Evolutionary conservation across 768 basidiomycete genomes (phyloP).

Genomic region (Tylopilus subfusipes): DNA sequence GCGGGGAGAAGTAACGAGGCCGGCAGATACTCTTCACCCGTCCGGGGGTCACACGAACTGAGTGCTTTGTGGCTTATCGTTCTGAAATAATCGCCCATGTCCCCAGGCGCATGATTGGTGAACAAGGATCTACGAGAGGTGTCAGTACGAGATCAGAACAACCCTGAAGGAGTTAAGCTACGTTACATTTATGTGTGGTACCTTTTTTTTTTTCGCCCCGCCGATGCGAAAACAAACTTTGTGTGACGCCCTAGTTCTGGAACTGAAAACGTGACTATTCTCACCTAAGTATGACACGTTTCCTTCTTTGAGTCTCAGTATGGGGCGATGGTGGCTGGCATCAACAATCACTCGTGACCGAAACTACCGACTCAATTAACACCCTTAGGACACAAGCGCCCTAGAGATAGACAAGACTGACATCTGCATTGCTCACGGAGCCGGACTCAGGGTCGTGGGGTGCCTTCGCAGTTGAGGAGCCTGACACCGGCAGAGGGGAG

Average conservation of each 20-base stretch:
- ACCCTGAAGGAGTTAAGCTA: conserved; percentile 35
- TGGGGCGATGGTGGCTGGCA: neutral
- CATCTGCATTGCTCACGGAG: neutral
- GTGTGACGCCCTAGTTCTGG: neutral
- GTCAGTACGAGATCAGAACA: conserved; percentile 24
- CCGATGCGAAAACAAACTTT: neutral
- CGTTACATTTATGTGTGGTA: conserved; percentile 12
- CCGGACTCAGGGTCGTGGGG: conserved; percentile 1
- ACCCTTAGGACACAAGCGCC: neutral
- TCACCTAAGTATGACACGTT: neutral
- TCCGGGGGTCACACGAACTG: neutral
- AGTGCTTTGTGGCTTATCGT: conserved; percentile 13
- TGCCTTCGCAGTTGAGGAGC: neutral
- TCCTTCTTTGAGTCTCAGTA: neutral
- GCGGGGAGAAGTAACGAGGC: neutral
- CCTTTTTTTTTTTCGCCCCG: conserved; percentile 1
- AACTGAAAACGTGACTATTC: neutral
- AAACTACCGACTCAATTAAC: neutral
- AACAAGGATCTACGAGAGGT: conserved; percentile 17
- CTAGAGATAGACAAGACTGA: neutral
- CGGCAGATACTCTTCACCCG: conserved; percentile 3
- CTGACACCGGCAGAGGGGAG: neutral
- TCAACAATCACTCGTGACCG: neutral
- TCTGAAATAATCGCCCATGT: conserved; percentile 4
- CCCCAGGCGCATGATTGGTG: conserved; percentile 5